These are phyloP conservation scores for Colletotrichum horii DNA, from an alignment of 2,329 filamentous ascomycete species.

Conservation along the genomic window DNA sequence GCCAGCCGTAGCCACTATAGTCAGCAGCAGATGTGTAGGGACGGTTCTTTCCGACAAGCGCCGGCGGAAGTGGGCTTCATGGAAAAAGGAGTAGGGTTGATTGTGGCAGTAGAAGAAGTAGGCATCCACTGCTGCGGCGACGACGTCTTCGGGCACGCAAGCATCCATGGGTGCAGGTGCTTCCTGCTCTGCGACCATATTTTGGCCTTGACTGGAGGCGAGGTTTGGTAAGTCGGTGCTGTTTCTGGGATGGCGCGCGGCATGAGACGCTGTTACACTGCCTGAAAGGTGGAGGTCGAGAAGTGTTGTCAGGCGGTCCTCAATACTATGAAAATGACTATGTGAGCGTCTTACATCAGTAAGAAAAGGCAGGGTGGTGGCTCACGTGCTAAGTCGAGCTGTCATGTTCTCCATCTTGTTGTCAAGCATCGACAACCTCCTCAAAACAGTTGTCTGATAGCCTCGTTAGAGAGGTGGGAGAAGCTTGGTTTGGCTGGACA, in stretches of 20 bases:
- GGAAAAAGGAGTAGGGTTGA: conserved; percentile 42
- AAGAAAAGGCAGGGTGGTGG: fast-evolving
- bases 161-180: background rate
- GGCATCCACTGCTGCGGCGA: conserved; percentile 22
- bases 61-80: conserved; percentile 35
- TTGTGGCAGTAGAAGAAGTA: conserved; percentile 40
- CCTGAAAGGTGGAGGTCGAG: background rate
- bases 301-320: background rate
- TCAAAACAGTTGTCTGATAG: background rate
- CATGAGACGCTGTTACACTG: background rate
- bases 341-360: background rate
- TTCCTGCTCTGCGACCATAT: background rate
- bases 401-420: background rate
- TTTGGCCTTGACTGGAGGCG: background rate
- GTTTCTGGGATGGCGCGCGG: background rate
- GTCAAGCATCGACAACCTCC: background rate
- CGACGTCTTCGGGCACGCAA: background rate
- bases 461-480: background rate
- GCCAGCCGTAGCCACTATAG: background rate
- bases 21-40: background rate
- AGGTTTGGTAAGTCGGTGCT: background rate
- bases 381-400: background rate
- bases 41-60: background rate
- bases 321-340: background rate
- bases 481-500: background rate